Percentiles rank a stretch among this genome's conserved stretches.
phyloP scores from a whole-genome alignment of 176 grass and related monocot species.

The Aegilops bicornis region DNA sequence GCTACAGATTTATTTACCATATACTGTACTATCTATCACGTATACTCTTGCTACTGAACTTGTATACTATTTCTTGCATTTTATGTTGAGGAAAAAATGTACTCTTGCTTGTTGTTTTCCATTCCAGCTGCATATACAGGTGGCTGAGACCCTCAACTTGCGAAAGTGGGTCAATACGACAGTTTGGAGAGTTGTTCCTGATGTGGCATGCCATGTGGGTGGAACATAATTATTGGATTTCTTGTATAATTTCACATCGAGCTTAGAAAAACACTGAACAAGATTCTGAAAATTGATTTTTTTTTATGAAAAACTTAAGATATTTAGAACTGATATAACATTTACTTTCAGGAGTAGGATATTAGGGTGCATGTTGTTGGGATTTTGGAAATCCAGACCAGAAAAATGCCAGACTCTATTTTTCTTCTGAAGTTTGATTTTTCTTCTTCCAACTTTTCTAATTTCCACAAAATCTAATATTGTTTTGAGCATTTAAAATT shows the following conservation, averaged over 20 bases:
- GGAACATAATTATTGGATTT: neutral
- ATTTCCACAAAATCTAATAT: too few relatives aligned
- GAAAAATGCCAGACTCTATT: too few relatives aligned
- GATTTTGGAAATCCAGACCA: too few relatives aligned
- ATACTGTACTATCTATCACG: neutral
- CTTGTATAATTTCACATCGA: neutral
- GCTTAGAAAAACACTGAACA: neutral
- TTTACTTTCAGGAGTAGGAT: neutral
- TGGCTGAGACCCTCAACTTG: conserved; percentile 2
- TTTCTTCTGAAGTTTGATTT: too few relatives aligned
- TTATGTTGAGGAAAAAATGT: neutral
- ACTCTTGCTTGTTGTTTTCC: neutral
- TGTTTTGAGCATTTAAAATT: too few relatives aligned
- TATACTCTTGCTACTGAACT: neutral
- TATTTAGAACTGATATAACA: neutral
- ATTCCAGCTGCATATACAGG: neutral
- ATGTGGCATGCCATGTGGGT: neutral
- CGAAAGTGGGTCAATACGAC: neutral
- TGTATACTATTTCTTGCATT: neutral
- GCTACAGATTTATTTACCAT: neutral
- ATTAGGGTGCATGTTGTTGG: neutral
- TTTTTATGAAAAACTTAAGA: neutral
- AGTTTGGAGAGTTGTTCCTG: neutral
- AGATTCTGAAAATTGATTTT: neutral
- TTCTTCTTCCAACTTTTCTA: too few relatives aligned